Evolutionary conservation across 2,329 filamentous ascomycete genomes (phyloP).

Genomic region (Hymenoscyphus scutula): DNA sequence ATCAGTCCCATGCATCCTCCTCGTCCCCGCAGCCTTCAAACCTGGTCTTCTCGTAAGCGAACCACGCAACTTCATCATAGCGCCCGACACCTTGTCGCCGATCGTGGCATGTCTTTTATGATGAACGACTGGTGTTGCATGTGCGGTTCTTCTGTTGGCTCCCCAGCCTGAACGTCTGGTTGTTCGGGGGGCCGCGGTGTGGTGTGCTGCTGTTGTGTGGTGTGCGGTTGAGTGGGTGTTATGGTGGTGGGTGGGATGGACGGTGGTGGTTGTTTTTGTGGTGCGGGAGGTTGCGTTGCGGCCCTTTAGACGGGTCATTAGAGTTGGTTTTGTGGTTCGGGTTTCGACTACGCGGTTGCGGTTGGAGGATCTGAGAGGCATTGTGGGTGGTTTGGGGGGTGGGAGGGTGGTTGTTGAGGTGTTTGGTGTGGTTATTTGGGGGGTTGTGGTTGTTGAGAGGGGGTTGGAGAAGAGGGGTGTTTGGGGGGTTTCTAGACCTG

Average conservation of each 20-base stretch:
- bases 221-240: conserved; percentile 11
- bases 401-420: neutral
- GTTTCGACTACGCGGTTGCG: conserved; percentile 35
- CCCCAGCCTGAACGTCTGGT: conserved; percentile 29
- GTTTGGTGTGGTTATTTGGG: neutral
- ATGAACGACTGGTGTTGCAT: conserved; percentile 51
- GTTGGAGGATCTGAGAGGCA: conserved; percentile 25
- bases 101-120: conserved; percentile 66
- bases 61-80: conserved; percentile 71
- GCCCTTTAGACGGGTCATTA: conserved; percentile 54
- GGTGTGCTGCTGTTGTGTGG: conserved; percentile 1
- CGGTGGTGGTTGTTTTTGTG: conserved; percentile 32
- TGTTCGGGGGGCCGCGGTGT: neutral
- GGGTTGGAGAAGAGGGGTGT: neutral
- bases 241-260: conserved; percentile 21
- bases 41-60: conserved; percentile 66
- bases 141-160: conserved; percentile 25
- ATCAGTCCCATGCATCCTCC: conserved; percentile 73
- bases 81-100: conserved; percentile 76
- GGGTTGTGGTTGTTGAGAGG: conserved; percentile 10
- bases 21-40: conserved; percentile 72
- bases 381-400: neutral
- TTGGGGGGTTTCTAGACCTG: neutral
- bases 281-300: conserved; percentile 36
- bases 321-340: conserved; percentile 46